phyloP scores from a whole-genome alignment of 2,329 filamentous ascomycete genomes.

The Erysiphe pulchra region DNA sequence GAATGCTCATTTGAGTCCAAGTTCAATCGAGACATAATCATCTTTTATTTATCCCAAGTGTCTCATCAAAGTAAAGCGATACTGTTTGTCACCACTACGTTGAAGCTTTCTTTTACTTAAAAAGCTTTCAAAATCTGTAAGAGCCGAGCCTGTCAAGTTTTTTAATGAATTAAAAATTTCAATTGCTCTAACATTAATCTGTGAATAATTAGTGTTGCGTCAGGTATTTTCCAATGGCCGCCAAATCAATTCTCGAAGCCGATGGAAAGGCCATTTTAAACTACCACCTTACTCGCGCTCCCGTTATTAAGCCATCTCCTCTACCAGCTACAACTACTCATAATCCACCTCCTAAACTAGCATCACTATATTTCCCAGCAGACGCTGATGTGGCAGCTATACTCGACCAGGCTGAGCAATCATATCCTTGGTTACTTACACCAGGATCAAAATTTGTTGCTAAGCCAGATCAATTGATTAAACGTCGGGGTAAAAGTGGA shows the following conservation, averaged over 20 bases:
- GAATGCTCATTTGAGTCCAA: no score
- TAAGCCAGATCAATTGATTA: constrained; percentile 99
- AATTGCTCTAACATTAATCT: no score
- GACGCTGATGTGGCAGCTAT: constrained; percentile 61
- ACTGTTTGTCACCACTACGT: no score
- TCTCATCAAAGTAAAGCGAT: no score
- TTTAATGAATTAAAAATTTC: no score
- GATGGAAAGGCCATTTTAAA: constrained; percentile 99
- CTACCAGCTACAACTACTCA: constrained; percentile 63
- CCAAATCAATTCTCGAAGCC: constrained; percentile 95
- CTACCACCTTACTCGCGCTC: constrained; percentile 96
- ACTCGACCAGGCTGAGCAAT: constrained; percentile 84
- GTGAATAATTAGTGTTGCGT: not conserved
- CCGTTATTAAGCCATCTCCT: constrained; percentile 93
- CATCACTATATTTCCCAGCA: constrained; percentile 78
- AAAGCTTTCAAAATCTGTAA: no score
- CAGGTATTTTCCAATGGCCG: constrained; percentile 36
- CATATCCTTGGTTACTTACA: constrained; percentile 83
- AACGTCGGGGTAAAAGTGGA: constrained; percentile 97
- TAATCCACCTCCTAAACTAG: constrained; percentile 78
- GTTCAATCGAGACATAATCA: no score
- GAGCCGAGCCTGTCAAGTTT: no score
- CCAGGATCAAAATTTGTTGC: constrained; percentile 79
- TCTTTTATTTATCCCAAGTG: no score
- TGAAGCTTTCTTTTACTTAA: no score